Percentiles rank a stretch among this genome's conserved stretches.
Evolutionary conservation across 1,284 basidiomycete genomes (phyloP).

Genomic region (Hypsizygus ulmarius): DNA sequence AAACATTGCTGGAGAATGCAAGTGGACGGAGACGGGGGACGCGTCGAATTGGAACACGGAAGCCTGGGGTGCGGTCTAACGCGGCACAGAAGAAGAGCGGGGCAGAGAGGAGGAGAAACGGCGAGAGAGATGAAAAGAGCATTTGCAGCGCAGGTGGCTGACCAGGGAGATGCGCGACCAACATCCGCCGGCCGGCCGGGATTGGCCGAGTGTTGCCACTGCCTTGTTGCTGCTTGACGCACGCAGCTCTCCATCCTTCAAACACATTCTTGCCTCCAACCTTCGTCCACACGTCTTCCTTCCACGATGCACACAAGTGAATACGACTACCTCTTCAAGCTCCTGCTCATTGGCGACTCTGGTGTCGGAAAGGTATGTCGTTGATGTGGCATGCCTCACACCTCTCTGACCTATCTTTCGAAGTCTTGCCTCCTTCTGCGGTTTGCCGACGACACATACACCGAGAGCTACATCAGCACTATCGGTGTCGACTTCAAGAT

Average conservation of each 20-base stretch:
- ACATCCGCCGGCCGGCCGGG: constrained; percentile 14
- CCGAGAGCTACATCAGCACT: constrained; percentile 97
- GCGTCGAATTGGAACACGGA: constrained; percentile 23
- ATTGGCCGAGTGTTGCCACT: constrained; percentile 27
- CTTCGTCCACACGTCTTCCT: constrained; percentile 14
- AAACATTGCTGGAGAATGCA: constrained; percentile 7
- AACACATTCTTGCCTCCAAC: constrained; percentile 19
- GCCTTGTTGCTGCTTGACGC: constrained; percentile 35
- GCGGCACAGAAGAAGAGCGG: constrained; percentile 1
- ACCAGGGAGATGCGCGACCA: background rate
- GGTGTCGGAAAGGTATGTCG: constrained; percentile 89
- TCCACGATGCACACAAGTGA: constrained; percentile 81
- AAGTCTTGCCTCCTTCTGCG: constrained; percentile 96
- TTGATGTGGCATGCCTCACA: constrained; percentile 19
- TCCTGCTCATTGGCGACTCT: constrained; percentile 89
- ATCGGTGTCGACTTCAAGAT: constrained; percentile 99
- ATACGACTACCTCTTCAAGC: constrained; percentile 98
- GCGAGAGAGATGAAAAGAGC: constrained; percentile 10
- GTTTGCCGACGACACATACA: constrained; percentile 99
- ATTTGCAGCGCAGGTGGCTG: background rate
- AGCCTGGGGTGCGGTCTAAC: constrained; percentile 14
- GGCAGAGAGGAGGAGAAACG: background rate
- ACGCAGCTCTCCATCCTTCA: constrained; percentile 26
- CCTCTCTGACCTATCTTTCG: constrained; percentile 19
- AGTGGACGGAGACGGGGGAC: constrained; percentile 7